phyloP scores from a whole-genome alignment of 208 protist species.

The Leishmania braziliensis region DNA sequence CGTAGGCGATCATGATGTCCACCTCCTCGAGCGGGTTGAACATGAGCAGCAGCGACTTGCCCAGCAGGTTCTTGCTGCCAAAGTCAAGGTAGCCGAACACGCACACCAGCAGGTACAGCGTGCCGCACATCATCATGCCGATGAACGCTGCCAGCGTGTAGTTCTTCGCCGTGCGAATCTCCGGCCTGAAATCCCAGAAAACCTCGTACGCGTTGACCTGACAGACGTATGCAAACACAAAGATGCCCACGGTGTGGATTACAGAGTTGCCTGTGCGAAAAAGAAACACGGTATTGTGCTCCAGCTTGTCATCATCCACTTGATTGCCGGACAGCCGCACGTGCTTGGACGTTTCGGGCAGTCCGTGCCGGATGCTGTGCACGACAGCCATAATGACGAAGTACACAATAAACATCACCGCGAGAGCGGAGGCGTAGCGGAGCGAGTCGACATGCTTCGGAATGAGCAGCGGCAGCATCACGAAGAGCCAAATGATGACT shows the following conservation, averaged over 20 bases:
- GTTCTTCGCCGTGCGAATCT: conserved; percentile 19
- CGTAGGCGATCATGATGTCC: conserved; percentile 48
- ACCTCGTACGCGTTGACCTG: conserved; percentile 61
- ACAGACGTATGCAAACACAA: conserved; percentile 69
- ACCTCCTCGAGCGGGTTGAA: conserved; percentile 55
- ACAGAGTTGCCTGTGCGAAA: conserved; percentile 48
- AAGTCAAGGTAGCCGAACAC: conserved; percentile 82
- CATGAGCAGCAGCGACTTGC: conserved; percentile 57
- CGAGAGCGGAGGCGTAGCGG: conserved; percentile 56
- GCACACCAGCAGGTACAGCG: conserved; percentile 50
- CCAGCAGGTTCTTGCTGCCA: conserved; percentile 28
- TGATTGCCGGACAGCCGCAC: conserved; percentile 21
- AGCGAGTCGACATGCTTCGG: conserved; percentile 70
- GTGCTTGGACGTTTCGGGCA: conserved; percentile 20
- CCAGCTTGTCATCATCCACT: conserved; percentile 9
- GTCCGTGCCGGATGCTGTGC: conserved; percentile 36
- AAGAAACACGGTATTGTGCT: conserved; percentile 34
- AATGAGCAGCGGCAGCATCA: conserved; percentile 66
- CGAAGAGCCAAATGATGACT: conserved; percentile 38
- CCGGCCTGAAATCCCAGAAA: conserved; percentile 48
- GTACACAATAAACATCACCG: conserved; percentile 53
- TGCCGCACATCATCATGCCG: conserved; percentile 51
- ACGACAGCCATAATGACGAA: conserved; percentile 48
- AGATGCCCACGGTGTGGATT: conserved; percentile 35
- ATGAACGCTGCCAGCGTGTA: conserved; percentile 46